Conservation (phyloP, 495 filamentous ascomycete species). For the Hypoxylon lienhwacheense region DNA sequence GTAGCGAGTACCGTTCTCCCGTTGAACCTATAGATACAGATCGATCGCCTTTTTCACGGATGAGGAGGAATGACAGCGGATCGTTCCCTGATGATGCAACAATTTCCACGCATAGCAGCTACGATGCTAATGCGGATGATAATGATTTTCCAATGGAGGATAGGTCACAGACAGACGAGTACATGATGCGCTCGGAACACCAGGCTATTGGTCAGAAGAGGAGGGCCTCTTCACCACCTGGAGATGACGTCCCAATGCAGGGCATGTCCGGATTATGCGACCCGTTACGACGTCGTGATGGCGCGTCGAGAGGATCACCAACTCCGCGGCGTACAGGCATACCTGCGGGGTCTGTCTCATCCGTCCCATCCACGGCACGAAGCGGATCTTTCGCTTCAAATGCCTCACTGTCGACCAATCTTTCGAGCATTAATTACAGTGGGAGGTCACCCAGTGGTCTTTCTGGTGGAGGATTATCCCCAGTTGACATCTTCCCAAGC, state of each 20-base stretch:
- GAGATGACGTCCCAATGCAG: constrained; percentile 67
- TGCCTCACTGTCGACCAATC: constrained; percentile 67
- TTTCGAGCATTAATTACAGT: constrained; percentile 70
- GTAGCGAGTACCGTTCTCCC: constrained; percentile 54
- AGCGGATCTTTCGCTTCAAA: constrained; percentile 76
- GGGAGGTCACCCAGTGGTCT: constrained; percentile 72
- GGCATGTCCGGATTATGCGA: constrained; percentile 63
- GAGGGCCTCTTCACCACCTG: constrained; percentile 76
- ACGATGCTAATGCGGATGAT: constrained; percentile 62
- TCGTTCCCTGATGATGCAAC: constrained; percentile 44
- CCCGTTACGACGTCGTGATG: constrained; percentile 65
- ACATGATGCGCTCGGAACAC: constrained; percentile 44
- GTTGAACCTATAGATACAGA: constrained; percentile 51
- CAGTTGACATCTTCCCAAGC: constrained; percentile 50
- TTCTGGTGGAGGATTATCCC: constrained; percentile 63
- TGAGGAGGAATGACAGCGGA: constrained; percentile 56
- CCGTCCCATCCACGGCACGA: constrained; percentile 69
- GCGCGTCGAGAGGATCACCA: constrained; percentile 59
- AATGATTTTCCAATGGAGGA: constrained; percentile 71
- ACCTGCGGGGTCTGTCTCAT: constrained; percentile 69
- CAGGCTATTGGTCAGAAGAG: constrained; percentile 64
- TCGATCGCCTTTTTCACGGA: constrained; percentile 62
- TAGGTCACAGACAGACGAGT: constrained; percentile 58
- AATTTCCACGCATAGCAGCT: constrained; percentile 46
- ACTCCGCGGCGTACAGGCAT: constrained; percentile 61